Evolutionary conservation across 208 protist species (phyloP), one percentile per base, ranked within the genome.

Genomic region (Acanthamoeba castellanii): DNA sequence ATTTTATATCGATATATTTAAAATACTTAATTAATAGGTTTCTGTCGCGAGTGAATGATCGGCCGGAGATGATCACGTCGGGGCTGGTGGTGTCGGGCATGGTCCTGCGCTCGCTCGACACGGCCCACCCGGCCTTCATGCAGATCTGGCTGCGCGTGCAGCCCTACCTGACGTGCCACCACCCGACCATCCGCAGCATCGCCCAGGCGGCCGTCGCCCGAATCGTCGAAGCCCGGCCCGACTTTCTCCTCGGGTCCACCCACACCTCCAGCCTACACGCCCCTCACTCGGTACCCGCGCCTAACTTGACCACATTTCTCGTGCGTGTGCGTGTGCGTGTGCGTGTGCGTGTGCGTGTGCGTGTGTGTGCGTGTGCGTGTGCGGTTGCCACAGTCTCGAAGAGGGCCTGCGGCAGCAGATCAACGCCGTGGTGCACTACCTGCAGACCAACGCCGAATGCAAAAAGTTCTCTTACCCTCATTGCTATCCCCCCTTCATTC

Each of bases 171-270:
- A 74, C 68, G 4, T 74, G 30, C 68, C 68, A 74, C 30, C 68
- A 74, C 68, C 68, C 27, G 13, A 74, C 68, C 68, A 74, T 74
- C 13, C 68, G 68, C 68, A 74, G 68, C 68, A 74, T 74, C 32
- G 68, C 68, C 30, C 68, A 74, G 32, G 68, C 68, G 1, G 68
- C 32, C 30, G 68, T 74, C 32, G 68, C 68, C 30, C 68, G 18
- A 27, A 30, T 74, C 68, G 68, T 74, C 32, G 11, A 74, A 18
- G 25, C 27, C 30, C 27, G 68, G 68, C 68, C 68, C 27, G 68
- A 74, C 27, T 45, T 74, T 18, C 8, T 74, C 11, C 30, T 42
- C 30, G 32, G 20, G 64, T 70, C 20, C 8, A 25, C 64, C 3
- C 64, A 0, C 20, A 0, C 20, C 64, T 13, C 64, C 1, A 32